Conservation (phyloP, 192 early-diverging fungal genomes). For the Ambispora gerdemannii region DNA sequence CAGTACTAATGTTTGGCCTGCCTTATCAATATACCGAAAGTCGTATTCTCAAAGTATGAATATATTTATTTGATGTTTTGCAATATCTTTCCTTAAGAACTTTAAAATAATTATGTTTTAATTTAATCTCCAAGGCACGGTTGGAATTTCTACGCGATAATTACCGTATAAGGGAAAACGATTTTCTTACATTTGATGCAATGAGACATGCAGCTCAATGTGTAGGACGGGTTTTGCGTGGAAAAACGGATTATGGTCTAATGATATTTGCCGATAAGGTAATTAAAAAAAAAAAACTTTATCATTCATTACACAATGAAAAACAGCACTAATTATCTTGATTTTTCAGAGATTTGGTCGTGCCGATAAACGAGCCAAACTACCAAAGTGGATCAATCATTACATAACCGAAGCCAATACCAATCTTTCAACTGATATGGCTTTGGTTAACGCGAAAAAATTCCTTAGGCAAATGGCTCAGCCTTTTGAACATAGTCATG, state of each 20-base stretch:
- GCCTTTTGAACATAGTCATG: conserved; percentile 80
- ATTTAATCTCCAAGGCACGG: conserved; percentile 57
- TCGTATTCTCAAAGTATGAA: conserved; percentile 76
- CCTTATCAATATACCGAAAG: conserved; percentile 99
- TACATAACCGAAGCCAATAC: conserved; percentile 84
- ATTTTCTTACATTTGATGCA: conserved; percentile 98
- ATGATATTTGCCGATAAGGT: conserved; percentile 99
- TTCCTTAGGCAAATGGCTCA: conserved; percentile 96
- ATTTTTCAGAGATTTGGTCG: conserved; percentile 75
- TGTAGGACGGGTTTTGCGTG: conserved; percentile 93
- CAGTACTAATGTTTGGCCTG: conserved; percentile 99
- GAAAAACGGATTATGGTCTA: conserved; percentile 97
- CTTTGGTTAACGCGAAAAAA: conserved; percentile 82
- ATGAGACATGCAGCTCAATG: conserved; percentile 99
- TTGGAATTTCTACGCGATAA: conserved; percentile 94
- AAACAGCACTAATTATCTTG: not conserved
- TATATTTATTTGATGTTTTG: not conserved
- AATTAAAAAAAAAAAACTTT: not conserved
- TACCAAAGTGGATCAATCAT: conserved; percentile 95
- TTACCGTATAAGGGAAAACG: conserved; percentile 93
- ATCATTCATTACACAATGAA: not conserved
- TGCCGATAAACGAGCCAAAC: conserved; percentile 89
- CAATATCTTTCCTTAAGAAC: not conserved
- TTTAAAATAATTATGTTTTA: not conserved
- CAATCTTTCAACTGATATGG: conserved; percentile 98